Evolutionary conservation across 2,329 filamentous ascomycete species (phyloP), one percentile per base, ranked within the genome.

Genomic region (Nannizzia gypsea): DNA sequence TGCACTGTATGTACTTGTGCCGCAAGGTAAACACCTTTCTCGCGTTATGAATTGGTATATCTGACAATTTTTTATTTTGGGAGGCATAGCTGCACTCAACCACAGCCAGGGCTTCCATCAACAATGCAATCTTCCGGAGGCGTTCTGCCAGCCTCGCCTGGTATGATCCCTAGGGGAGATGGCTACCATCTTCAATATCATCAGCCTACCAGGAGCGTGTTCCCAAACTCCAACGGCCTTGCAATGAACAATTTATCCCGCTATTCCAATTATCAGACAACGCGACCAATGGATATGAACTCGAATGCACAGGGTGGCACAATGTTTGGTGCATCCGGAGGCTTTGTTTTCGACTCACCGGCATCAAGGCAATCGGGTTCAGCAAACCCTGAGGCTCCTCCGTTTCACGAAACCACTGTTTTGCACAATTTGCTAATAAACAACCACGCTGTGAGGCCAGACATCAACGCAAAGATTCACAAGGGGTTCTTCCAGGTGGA

Each of bases 401-500:
- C 75, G 6, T 78, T 77, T 48, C 63, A 70, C 22, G 72, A 76
- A 2, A 77, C 75, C 1, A 66, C 64, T 6, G 61, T 69, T 8
- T 63, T 75, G 24, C 67, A 74, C 50, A 62, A 67, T 6, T 68
- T 77, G 26, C 63, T 74, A 34, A 70, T 70, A 8, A 68, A 66
- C 9, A 68, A 65, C 28, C 71, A 63, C 13, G 61, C 73, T 48
- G 80, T 93, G 64, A 85, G 84, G 64, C 80, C 88, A 20, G 86
- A 88, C 13, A 88, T 96, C 64, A 80, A 85, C 31, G 89, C 88
- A 38, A 86, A 84, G 67, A 90, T 95, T 62, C 89, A 95, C 71
- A 95, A 95, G 67, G 90, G 90, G 0, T 95, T 95, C 74, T 95
- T 96, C 70, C 77, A 85, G 38, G 81, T 81, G 2, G 90, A 95